These are phyloP conservation scores for Lepiota brunneoincarnata DNA, from an alignment of 768 basidiomycete species.

Conservation along the genomic window DNA sequence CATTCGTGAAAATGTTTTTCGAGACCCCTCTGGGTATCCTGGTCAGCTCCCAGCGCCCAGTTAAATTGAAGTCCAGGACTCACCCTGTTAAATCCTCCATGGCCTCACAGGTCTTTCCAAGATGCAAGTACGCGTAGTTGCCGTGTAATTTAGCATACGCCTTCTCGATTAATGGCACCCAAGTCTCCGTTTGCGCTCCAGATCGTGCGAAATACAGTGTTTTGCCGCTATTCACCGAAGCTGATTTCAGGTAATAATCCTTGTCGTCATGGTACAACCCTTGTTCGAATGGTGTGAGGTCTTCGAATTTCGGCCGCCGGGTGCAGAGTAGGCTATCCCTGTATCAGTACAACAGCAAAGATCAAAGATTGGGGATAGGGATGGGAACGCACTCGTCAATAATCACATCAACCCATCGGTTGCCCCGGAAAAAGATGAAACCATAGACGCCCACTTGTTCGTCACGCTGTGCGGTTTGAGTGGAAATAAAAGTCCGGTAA, in stretches of 20 bases:
- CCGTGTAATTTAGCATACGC: conserved; percentile 57
- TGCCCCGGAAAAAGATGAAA: conserved; percentile 47
- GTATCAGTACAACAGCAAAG: not conserved
- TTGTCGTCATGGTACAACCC: conserved; percentile 50
- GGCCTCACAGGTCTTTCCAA: conserved; percentile 41
- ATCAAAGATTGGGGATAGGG: not conserved
- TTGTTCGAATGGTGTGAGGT: conserved; percentile 36
- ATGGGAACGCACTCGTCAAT: conserved; percentile 48
- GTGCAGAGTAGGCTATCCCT: conserved; percentile 40
- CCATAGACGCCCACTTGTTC: conserved; percentile 49
- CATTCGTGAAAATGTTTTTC: conserved; percentile 22
- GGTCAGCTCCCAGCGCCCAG: not conserved
- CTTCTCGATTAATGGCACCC: conserved; percentile 56
- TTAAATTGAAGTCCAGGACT: conserved; percentile 4
- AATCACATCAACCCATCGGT: conserved; percentile 44
- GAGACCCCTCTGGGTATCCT: conserved; percentile 21
- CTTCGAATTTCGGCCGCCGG: conserved; percentile 48
- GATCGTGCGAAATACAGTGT: conserved; percentile 49
- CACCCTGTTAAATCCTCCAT: conserved; percentile 59
- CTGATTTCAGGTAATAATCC: conserved; percentile 40
- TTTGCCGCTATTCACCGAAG: conserved; percentile 43
- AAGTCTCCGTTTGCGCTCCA: conserved; percentile 45
- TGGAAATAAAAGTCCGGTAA: not conserved
- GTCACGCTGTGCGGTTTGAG: conserved; percentile 29
- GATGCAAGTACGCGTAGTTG: conserved; percentile 32